Base-by-base conservation (phyloP, 192 early-diverging fungal genomes). In the Podochytrium sp. region DNA sequence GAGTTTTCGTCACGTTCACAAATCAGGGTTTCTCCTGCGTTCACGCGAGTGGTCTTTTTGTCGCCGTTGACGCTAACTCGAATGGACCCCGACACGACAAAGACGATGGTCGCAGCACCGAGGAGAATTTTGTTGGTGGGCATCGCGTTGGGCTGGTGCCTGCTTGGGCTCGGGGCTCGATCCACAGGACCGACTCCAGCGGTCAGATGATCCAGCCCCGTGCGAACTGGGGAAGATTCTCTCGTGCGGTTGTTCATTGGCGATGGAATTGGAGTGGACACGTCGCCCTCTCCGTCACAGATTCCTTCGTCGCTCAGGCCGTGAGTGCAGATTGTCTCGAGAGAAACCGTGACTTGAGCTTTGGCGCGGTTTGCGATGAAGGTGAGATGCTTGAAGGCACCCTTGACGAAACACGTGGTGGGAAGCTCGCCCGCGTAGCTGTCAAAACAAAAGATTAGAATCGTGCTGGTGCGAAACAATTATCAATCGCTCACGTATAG, bases 1-100 rank as follows among this genome's bases (percentile, higher is more conserved):
- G 81, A 71, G 6, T 89, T 84, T 56, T 90, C 87, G 51, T 86
- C 76, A 25, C 88, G 68, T 38, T 90, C 86, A 33, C 84, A 77
- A 47, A 85, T 77, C 52, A 90, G 65, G 2, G 88, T 90, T 30
- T 89, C 75, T 18, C 87, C 86, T 2, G 65, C 30, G 1, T 38
- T 43, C 1, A 89, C 64, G 16, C 43, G 38, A 6, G 61, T 60
- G 18, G 70, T 41, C 32, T 77, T 65, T n/a, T 52, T 23, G 7
- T 39, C 65, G 18, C 64, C 72, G 20, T 85, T 81, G 16, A 85
- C 74, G 3, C 55, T 40, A 1, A 77, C 78, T 35, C 70, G 56
- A 68, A 86, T 76, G 27, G 72, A 58, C n/a, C 89, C 89, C 0
- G 75, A 82, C 10, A 90, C 78, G 14, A 90, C 89, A 68, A 89